phyloP scores from a whole-genome alignment of 2,329 filamentous ascomycete species.

The Scytalidium sp. region DNA sequence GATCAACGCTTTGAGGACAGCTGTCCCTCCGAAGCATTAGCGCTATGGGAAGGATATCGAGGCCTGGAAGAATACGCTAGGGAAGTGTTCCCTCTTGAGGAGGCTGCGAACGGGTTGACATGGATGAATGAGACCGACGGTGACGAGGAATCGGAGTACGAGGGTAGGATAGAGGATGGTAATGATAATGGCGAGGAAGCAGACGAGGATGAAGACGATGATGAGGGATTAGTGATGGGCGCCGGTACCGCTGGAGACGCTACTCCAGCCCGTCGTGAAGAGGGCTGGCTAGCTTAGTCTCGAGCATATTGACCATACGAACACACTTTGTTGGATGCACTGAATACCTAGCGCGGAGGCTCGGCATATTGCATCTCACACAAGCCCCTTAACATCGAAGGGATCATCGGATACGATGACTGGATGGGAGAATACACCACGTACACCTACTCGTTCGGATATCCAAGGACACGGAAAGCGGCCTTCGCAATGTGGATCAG shows the following conservation, averaged over 20 bases:
- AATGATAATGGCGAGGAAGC: slow-evolving; percentile 18
- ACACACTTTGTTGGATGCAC: not conserved
- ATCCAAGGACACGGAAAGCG: no score
- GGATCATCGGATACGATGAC: no score
- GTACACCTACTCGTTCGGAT: no score
- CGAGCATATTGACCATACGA: not conserved
- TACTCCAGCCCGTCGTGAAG: slow-evolving; percentile 26
- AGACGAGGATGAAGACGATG: slow-evolving; percentile 45
- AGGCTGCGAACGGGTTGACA: slow-evolving; percentile 86
- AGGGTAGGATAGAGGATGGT: slow-evolving; percentile 9
- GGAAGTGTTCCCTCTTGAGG: slow-evolving; percentile 91
- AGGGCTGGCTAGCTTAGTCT: slow-evolving; percentile 26
- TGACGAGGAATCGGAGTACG: slow-evolving; percentile 29
- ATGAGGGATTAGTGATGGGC: slow-evolving; percentile 23
- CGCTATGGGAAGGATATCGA: slow-evolving; percentile 87
- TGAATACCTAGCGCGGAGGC: no score
- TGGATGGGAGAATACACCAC: no score
- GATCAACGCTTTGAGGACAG: slow-evolving; percentile 53
- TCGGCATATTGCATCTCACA: no score
- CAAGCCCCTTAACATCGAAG: no score
- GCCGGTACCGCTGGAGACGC: slow-evolving; percentile 17
- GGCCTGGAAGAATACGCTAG: slow-evolving; percentile 91
- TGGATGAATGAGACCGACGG: slow-evolving; percentile 73
- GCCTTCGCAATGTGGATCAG: no score
- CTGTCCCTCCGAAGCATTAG: slow-evolving; percentile 72